Evolutionary conservation across 495 filamentous ascomycete genomes (phyloP).

Genomic region (Staphylotrichum longicolle): DNA sequence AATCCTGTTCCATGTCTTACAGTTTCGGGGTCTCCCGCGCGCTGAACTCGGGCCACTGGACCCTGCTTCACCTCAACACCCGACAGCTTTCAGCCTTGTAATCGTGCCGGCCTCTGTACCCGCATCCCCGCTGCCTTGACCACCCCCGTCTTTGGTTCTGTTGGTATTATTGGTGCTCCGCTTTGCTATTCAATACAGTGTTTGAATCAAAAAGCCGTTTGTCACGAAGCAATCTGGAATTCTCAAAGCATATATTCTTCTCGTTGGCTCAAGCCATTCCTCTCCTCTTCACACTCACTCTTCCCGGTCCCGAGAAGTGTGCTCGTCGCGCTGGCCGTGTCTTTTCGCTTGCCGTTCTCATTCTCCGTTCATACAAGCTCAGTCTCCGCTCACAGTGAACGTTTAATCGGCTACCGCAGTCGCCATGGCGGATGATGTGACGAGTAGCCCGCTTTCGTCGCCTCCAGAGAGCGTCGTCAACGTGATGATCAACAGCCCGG

Average conservation of each 20-base stretch:
- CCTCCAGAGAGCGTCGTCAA: conserved; percentile 19
- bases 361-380: no score
- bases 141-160: background rate
- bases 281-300: background rate
- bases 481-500: background rate
- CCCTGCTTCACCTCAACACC: background rate
- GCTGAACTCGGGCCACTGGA: background rate
- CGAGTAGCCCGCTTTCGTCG: conserved; percentile 21
- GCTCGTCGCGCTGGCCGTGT: no score
- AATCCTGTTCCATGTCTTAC: background rate
- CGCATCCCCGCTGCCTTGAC: background rate
- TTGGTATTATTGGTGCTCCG: background rate
- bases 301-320: no score
- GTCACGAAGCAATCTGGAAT: background rate
- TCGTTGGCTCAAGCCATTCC: background rate
- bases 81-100: conserved; percentile 13
- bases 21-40: background rate
- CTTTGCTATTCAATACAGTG: background rate
- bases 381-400: no score
- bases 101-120: background rate
- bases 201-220: background rate
- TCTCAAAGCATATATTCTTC: background rate
- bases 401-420: no score
- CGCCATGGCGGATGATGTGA: conserved; percentile 1
- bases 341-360: no score